Evolutionary conservation across 108 stramenopile species (phyloP), one percentile per base, ranked within the genome.

Genomic region (Nitzschia putrida): DNA sequence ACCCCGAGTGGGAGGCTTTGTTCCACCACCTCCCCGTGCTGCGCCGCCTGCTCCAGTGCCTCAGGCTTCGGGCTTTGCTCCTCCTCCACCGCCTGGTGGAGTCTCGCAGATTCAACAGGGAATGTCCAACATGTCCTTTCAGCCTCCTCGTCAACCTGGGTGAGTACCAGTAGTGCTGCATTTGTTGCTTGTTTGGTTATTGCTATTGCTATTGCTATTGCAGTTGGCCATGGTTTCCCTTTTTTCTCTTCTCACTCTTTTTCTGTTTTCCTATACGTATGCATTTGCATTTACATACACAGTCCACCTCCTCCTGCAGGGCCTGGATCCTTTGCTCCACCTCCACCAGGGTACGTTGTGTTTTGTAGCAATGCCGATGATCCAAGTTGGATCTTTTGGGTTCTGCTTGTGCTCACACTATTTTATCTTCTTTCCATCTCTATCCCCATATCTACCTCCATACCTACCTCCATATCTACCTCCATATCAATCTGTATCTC

Each of bases 61-160:
- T 21, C 61, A 61, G 24, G 71, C 70, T 8, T 44, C 53, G 34
- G 71, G 67, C 16, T 74, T 74, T 73, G 73, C 79, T n/a, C 73
- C 79, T 57, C 68, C 76, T 53, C 54, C 74, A 44, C 52, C 63
- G 7, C 47, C 18, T 11, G 72, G 68, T 11, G 72, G 68, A 59
- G 68, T 59, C 23, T 20, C 70, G 26, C 71, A 68, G 34, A 47
- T 86, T 16, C 83, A 83, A 69, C 76, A 81, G 26, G 85, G 73
- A 44, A 81, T 86, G 80, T 69, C 47, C 39, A 71, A 71, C 44
- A 83, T 86, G 82, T 68, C 58, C 38, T 74, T 86, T 29, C 79
- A 76, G 55, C 69, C 76, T 13, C 59, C 71, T 23, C 68, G 72
- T 1, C 75, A 61, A 37, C 29, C 29, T 3, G 29, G 29, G 29